Evolutionary conservation across 495 filamentous ascomycete genomes (phyloP), one percentile per base, ranked within the genome.

Genomic region (Penicillium macrosclerotiorum): DNA sequence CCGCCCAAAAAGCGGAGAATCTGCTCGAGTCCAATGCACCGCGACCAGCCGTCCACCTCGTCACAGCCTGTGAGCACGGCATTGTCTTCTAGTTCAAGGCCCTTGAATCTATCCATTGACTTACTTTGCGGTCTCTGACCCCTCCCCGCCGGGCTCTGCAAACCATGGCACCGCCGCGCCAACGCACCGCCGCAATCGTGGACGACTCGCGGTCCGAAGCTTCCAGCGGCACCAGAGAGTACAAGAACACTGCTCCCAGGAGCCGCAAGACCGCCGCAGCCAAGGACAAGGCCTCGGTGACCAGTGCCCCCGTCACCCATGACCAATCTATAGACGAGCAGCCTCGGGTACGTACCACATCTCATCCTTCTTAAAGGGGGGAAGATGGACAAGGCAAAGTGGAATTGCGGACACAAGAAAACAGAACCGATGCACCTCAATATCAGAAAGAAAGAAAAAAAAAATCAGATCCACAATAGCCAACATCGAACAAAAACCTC

Each of bases 141-240:
- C 37, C 35, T 42, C 29, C 37, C 19, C 37, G n/a, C 29, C 42
- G 23, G 30, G 50, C 43, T 31, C 35, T 39, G 22, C 23, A 22
- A 51, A 47, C 43, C 46, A 75, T 75, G 71, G 68, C 71, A 49
- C 71, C 71, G 62, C 71, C 71, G 62, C 71, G 71, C 39, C 69
- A 72, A 55, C 68, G 69, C 34, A 62, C 67, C 35, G 52, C 68
- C 36, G 67, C 66, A 12, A 50, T 65, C 36, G 58, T 67, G 20
- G 76, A 80, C 38, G 76, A 80, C 58, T 78, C 76, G 30, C 64
- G 75, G 30, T 78, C 75, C 16, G 76, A 80, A 64, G 71, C 73
- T 22, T 78, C 75, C 17, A 78, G 75, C 44, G 67, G 67, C 42
- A 71, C 74, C 13, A 70, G 68, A 59, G 74, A 78, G 49, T 67